phyloP scores from a whole-genome alignment of 164 flowering plant species.

The Kalanchoe fedtschenkoi region DNA sequence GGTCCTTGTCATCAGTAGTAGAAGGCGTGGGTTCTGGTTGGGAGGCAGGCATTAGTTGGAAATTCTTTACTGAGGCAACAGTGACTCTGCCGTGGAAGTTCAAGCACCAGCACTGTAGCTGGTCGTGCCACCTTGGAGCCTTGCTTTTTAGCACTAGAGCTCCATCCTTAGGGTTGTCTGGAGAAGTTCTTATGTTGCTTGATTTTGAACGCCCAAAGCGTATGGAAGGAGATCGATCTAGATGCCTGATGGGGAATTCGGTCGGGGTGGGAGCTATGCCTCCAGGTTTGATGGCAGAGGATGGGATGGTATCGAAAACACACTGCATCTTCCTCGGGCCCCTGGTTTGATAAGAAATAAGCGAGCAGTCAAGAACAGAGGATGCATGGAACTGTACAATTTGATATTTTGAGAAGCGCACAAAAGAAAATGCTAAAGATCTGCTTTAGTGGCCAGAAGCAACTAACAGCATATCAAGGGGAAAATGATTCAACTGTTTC shows the following conservation, averaged over 20 bases:
- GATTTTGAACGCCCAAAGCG: slow-evolving; percentile 50
- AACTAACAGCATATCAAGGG: no score
- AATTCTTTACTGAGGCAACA: slow-evolving; percentile 76
- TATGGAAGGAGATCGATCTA: slow-evolving; percentile 35
- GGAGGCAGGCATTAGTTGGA: slow-evolving; percentile 60
- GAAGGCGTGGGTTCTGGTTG: slow-evolving; percentile 31
- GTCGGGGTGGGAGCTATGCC: slow-evolving; percentile 67
- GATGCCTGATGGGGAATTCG: slow-evolving; percentile 30
- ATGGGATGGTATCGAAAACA: slow-evolving; percentile 52
- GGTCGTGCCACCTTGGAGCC: slow-evolving; percentile 83
- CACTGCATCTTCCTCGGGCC: slow-evolving; percentile 76
- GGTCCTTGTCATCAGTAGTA: slow-evolving; percentile 30
- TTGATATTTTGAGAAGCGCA: not conserved
- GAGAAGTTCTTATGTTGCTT: slow-evolving; percentile 19
- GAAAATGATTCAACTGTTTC: not conserved
- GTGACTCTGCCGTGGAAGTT: slow-evolving; percentile 76
- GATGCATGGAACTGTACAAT: not conserved
- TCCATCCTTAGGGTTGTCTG: slow-evolving; percentile 31
- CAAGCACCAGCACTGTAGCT: slow-evolving; percentile 80
- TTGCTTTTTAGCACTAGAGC: slow-evolving; percentile 46
- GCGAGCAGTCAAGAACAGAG: not conserved
- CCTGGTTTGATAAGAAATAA: slow-evolving; percentile 23
- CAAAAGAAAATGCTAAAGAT: no score
- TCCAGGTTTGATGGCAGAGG: slow-evolving; percentile 47
- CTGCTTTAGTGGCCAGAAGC: no score